Conservation (phyloP, 2,329 filamentous ascomycete genomes). For the Fusarium sp. region DNA sequence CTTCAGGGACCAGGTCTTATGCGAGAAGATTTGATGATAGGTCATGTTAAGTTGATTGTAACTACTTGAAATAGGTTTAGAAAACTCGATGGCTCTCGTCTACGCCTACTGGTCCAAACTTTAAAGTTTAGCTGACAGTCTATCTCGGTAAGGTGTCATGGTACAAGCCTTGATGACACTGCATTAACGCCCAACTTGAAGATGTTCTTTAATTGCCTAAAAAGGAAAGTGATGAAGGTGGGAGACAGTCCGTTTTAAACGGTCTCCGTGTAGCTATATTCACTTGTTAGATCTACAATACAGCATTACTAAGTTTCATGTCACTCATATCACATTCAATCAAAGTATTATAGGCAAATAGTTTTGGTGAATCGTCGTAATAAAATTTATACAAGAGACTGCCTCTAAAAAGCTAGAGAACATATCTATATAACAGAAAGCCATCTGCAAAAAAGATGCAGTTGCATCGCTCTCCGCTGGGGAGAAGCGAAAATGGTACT, state of each 20-base stretch:
- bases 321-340: background rate
- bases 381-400: constrained; percentile 45
- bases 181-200: background rate
- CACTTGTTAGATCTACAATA: background rate
- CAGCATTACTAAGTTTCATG: background rate
- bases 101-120: background rate
- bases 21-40: constrained; percentile 7
- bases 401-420: constrained; percentile 33
- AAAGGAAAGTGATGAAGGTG: background rate
- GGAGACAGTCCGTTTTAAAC: too few relatives aligned
- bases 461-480: constrained; percentile 32
- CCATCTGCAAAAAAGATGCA: constrained; percentile 33
- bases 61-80: background rate
- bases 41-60: background rate
- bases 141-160: background rate
- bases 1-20: constrained; percentile 18
- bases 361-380: constrained; percentile 23
- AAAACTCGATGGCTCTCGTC: background rate
- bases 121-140: background rate
- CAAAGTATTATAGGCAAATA: background rate
- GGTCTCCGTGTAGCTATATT: too few relatives aligned
- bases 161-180: background rate
- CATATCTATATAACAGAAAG: constrained; percentile 47
- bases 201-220: background rate
- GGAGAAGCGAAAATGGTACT: constrained; percentile 20